Conservation (phyloP, 2,329 filamentous ascomycete genomes). For the Elsinoe ampelina region DNA sequence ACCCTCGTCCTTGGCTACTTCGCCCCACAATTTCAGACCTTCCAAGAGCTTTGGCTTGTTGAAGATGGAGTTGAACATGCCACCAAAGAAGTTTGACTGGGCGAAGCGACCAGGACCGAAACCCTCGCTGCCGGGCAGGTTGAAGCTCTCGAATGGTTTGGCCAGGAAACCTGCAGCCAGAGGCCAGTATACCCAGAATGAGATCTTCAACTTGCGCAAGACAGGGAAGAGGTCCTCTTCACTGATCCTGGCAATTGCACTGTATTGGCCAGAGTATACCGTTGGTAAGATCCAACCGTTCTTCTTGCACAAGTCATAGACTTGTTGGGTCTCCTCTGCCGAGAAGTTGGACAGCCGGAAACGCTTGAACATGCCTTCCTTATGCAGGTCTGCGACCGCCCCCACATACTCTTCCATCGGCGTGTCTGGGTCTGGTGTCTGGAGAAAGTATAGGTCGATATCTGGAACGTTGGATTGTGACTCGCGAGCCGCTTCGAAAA, state of each 20-base stretch:
- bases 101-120: conserved; percentile 26
- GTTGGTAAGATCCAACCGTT: conserved; percentile 34
- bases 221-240: conserved; percentile 35
- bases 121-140: conserved; percentile 31
- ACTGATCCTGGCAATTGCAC: conserved; percentile 32
- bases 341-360: conserved; percentile 40
- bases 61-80: conserved; percentile 32
- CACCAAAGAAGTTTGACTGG: conserved; percentile 20
- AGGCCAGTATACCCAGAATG: conserved; percentile 31
- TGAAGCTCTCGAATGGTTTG: conserved; percentile 27
- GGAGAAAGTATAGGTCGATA: conserved; percentile 29
- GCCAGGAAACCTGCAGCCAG: conserved; percentile 26
- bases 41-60: conserved; percentile 28
- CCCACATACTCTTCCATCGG: conserved; percentile 31
- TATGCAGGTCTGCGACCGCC: conserved; percentile 32
- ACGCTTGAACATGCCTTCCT: conserved; percentile 35
- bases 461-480: conserved; percentile 1
- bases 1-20: conserved; percentile 32
- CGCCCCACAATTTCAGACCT: conserved; percentile 32
- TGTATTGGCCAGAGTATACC: conserved; percentile 41
- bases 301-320: conserved; percentile 36
- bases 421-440: conserved; percentile 34
- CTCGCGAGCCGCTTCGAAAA: conserved; percentile 28
- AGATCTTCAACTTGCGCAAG: conserved; percentile 31
- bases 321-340: conserved; percentile 34